Percentiles rank a stretch among this genome's conserved stretches.
phyloP scores from a whole-genome alignment of 176 grass and related monocot genomes.

The Otatea glauca region DNA sequence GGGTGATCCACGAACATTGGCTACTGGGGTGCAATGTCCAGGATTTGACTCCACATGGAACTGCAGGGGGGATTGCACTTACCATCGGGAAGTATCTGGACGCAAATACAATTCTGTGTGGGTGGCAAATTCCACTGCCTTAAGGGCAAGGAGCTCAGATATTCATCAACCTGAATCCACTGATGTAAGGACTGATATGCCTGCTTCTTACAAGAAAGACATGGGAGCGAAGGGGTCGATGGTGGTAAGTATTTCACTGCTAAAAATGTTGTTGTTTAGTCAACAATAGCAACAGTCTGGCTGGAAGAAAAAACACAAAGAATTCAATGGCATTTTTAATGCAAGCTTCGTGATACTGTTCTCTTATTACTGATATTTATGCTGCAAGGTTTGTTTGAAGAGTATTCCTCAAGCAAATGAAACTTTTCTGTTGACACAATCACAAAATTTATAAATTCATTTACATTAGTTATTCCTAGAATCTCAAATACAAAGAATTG shows the following conservation, averaged over 20 bases:
- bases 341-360: not conserved
- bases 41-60: conserved; percentile 37
- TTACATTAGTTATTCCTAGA: not conserved
- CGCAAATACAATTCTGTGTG: conserved; percentile 47
- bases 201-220: conserved; percentile 53
- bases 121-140: conserved; percentile 46
- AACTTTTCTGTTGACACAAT: not conserved
- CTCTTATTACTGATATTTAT: not conserved
- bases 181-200: conserved; percentile 34
- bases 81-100: conserved; percentile 29
- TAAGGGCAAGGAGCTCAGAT: conserved; percentile 48
- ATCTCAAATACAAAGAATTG: not conserved
- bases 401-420: not conserved
- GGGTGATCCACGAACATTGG: conserved; percentile 33
- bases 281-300: not conserved
- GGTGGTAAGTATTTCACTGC: conserved; percentile 46
- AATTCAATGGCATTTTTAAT: not conserved
- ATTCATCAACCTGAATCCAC: conserved; percentile 36
- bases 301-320: not conserved
- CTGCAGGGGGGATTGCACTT: conserved; percentile 28
- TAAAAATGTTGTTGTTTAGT: not conserved
- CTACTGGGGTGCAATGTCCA: conserved; percentile 39
- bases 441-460: not conserved
- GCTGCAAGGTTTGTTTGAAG: not conserved
- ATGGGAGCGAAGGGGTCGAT: conserved; percentile 30